These are phyloP conservation scores for Xerocomellus chrysenteron DNA, from an alignment of 768 basidiomycete species.

Conservation along the genomic window DNA sequence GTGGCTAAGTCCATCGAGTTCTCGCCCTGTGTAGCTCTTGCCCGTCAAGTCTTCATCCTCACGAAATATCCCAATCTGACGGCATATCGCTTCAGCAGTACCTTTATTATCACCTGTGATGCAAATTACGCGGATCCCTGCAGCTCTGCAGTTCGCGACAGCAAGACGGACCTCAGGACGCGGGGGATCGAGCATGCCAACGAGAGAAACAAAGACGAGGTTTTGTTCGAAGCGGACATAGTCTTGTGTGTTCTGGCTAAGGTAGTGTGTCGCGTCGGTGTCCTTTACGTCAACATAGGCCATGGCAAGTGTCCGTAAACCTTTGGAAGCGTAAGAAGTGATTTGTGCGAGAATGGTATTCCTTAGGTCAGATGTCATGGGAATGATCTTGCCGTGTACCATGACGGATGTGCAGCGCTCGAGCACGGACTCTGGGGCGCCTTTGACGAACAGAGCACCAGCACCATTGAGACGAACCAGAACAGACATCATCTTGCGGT, in stretches of 20 bases:
- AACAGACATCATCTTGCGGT: conserved; percentile 99
- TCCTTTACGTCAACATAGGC: conserved; percentile 82
- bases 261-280: conserved; percentile 78
- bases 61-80: conserved; percentile 92
- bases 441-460: conserved; percentile 90
- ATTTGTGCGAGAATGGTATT: conserved; percentile 62
- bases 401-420: conserved; percentile 81
- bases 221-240: conserved; percentile 90
- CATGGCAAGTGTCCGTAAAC: conserved; percentile 88
- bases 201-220: conserved; percentile 91
- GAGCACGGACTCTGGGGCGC: conserved; percentile 93
- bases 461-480: conserved; percentile 67
- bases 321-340: conserved; percentile 70
- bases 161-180: conserved; percentile 89
- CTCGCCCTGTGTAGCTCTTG: conserved; percentile 93
- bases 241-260: conserved; percentile 72
- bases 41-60: conserved; percentile 86
- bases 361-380: conserved; percentile 64
- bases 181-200: conserved; percentile 97
- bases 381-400: conserved; percentile 60
- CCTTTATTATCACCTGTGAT: conserved; percentile 99
- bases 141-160: conserved; percentile 85
- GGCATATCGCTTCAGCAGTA: conserved; percentile 96
- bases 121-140: conserved; percentile 94
- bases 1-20: conserved; percentile 78